Conservation (phyloP, 2,329 filamentous ascomycete species). For the Xylaria multiplex region DNA sequence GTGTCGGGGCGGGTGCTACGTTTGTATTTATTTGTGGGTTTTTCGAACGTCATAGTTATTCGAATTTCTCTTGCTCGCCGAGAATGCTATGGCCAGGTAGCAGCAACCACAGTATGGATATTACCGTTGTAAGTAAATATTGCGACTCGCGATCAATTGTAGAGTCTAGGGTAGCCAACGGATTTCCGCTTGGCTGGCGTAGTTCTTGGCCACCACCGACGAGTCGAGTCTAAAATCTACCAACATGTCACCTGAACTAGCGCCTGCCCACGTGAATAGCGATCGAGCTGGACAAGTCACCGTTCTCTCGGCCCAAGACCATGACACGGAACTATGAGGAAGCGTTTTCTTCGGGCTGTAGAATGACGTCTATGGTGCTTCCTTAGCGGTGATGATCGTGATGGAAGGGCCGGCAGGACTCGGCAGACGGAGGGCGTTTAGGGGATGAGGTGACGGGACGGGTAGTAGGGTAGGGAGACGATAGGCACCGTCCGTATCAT, state of each 20-base stretch:
- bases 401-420: conserved; percentile 14
- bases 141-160: background rate
- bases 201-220: background rate
- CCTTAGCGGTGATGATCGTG: conserved; percentile 24
- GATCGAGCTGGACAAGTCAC: background rate
- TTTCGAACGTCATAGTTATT: no score
- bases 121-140: background rate
- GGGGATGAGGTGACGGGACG: conserved; percentile 9
- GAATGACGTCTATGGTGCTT: conserved; percentile 14
- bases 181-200: background rate
- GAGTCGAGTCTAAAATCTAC: background rate
- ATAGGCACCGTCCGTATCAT: background rate
- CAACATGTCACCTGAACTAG: conserved; percentile 6
- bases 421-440: conserved; percentile 11
- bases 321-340: conserved; percentile 19
- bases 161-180: background rate
- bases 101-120: no score
- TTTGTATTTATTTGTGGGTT: no score
- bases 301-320: background rate
- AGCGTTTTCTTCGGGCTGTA: background rate
- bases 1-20: no score
- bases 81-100: no score
- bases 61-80: no score
- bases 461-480: background rate
- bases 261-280: conserved; percentile 2